Evolutionary conservation across 306 rosid species (phyloP).

Genomic region (Cicer cuneatum): DNA sequence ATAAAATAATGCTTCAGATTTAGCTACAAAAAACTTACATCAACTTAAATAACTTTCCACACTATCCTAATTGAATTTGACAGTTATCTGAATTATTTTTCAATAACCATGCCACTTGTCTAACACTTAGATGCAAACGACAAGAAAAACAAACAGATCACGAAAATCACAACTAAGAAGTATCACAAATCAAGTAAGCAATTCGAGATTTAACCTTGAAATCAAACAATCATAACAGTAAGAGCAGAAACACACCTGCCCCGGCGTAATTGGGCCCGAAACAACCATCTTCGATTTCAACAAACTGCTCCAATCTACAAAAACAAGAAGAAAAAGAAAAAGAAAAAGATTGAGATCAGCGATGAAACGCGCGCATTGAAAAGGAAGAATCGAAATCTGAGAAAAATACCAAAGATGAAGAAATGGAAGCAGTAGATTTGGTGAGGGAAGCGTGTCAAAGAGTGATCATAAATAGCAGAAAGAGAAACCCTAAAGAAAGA

Average conservation of each 20-base stretch:
- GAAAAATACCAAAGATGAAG: conserved; percentile 45
- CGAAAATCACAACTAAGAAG: conserved; percentile 5
- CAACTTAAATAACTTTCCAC: conserved; percentile 7
- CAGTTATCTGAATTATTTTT: not conserved
- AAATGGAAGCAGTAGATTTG: conserved; percentile 45
- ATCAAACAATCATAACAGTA: not conserved
- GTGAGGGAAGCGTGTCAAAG: conserved; percentile 40
- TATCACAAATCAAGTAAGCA: conserved; percentile 18
- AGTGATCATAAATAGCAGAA: conserved; percentile 55
- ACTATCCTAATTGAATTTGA: conserved; percentile 11
- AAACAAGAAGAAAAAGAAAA: not conserved
- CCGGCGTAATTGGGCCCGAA: conserved; percentile 73
- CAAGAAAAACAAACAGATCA: conserved; percentile 43
- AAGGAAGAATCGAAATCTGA: conserved; percentile 40
- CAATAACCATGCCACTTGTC: too few relatives aligned
- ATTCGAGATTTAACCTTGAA: not conserved
- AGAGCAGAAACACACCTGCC: conserved; percentile 62
- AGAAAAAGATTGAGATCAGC: not conserved
- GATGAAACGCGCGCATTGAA: conserved; percentile 9
- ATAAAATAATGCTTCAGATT: conserved; percentile 23
- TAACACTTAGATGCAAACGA: not conserved
- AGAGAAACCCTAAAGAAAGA: conserved; percentile 52
- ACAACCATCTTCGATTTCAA: conserved; percentile 67
- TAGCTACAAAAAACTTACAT: conserved; percentile 19
- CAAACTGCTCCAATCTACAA: conserved; percentile 55